Conservation (phyloP, 345 rosid species). For the Gossypium mustelinum region DNA sequence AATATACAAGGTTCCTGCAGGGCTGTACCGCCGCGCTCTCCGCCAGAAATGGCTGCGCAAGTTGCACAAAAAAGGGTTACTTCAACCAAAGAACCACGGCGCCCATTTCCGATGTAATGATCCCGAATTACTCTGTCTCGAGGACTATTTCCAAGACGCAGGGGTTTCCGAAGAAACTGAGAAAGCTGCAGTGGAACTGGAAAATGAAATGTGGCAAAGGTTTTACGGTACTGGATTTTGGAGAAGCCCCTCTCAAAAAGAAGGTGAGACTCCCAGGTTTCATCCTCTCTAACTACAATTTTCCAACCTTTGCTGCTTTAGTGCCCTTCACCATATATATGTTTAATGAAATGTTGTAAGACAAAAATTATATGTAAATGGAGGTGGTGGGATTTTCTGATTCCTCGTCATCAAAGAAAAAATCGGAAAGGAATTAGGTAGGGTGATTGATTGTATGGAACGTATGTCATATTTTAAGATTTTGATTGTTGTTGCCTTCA, state of each 20-base stretch:
- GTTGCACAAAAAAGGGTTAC: slow-evolving; percentile 27
- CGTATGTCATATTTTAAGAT: not conserved
- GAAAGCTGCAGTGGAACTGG: slow-evolving; percentile 34
- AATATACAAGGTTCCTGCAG: slow-evolving; percentile 50
- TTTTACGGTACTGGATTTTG: slow-evolving; percentile 63
- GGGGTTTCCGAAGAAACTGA: slow-evolving; percentile 12
- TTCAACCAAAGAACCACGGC: slow-evolving; percentile 24
- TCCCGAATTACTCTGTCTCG: slow-evolving; percentile 26
- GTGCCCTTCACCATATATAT: too few species aligned
- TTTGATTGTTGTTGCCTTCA: not conserved
- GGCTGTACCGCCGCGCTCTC: slow-evolving; percentile 48
- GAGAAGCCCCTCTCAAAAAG: slow-evolving; percentile 62
- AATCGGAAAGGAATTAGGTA: not conserved
- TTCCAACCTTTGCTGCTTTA: too few species aligned
- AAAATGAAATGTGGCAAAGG: slow-evolving; percentile 59
- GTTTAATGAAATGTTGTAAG: not conserved
- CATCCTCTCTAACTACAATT: not conserved
- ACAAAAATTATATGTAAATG: not conserved
- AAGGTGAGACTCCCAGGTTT: slow-evolving; percentile 23
- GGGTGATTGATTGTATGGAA: not conserved
- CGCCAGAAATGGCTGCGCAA: slow-evolving; percentile 33
- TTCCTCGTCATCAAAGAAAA: not conserved
- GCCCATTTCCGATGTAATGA: slow-evolving; percentile 30
- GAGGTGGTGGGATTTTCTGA: not conserved
- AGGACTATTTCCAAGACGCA: not conserved